Evolutionary conservation across 2,329 filamentous ascomycete genomes (phyloP), one percentile per base, ranked within the genome.

Genomic region (Penicillium fuscoglaucum): DNA sequence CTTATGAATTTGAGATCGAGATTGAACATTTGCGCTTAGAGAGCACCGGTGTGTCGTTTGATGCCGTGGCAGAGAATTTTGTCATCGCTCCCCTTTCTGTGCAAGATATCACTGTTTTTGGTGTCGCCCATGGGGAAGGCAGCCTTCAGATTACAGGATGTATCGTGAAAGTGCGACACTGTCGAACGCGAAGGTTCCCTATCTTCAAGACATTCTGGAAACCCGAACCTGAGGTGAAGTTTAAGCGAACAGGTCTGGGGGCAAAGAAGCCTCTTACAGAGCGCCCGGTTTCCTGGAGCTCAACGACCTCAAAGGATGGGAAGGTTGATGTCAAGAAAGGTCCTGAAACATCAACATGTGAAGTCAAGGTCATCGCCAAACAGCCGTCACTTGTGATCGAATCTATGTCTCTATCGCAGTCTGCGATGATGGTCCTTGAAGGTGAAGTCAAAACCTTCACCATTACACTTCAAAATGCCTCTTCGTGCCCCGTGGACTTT

Each of bases 1-100:
- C 93, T 0, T 97, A 92, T 66, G 93, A 98, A 60, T 89, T 98
- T 63, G 91, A 97, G 61, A 79, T 99, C 5, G 91, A 96, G 55
- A 87, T 99, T 35, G 92, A 98, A 71, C 88, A 86, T 53, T 83
- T 99, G 45, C 83, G 82, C 28, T 79, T 99, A 7, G 87, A 91
- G 61, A 85, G 87, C 10, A 86, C 90, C 59, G 92, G 91, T 0
- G 83, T 87, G 26, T 82, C 86, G 1, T 90, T 97, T 57, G 84
- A 88, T 54, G 87, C 89, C 0, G 76, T 83, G 7, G 78, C 83
- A 15, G 85, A 89, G 63, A 84, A 83, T 51, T 85, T 89, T 5
- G 70, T 89, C 8, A 83, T 99, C 51, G 90, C 91, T 0, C 90
- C 93, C 0, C 91, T 96, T 65, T 84, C 91, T 61, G 89, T 92